phyloP scores from a whole-genome alignment of 352 stramenopile species.

The Pythium rishiriense region DNA sequence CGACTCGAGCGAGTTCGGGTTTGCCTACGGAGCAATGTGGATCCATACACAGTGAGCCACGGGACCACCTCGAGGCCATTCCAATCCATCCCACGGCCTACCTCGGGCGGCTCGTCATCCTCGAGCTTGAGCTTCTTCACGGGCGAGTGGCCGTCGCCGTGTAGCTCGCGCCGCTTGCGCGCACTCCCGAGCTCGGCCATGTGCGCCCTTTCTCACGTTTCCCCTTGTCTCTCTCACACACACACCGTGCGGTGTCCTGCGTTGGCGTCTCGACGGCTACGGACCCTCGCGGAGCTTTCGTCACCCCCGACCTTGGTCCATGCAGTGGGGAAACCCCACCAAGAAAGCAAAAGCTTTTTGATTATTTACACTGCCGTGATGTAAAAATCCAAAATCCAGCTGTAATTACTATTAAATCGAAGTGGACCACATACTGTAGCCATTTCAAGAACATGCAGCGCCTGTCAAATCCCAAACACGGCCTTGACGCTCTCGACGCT shows the following conservation, averaged over 20 bases:
- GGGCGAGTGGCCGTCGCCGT: constrained; percentile 24
- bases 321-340: background rate
- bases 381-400: background rate
- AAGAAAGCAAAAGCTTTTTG: background rate
- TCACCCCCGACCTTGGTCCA: too few species aligned
- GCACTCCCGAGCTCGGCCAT: constrained; percentile 32
- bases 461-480: constrained; percentile 18
- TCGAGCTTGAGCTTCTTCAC: constrained; percentile 75
- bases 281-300: too few species aligned
- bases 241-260: too few species aligned
- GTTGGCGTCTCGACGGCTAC: too few species aligned
- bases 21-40: constrained; percentile 35
- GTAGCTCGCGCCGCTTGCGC: constrained; percentile 44
- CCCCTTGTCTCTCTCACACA: too few species aligned
- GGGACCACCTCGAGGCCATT: background rate
- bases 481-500: constrained; percentile 49
- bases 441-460: constrained; percentile 21
- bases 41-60: background rate
- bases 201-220: background rate
- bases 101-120: constrained; percentile 53
- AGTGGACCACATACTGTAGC: constrained; percentile 20
- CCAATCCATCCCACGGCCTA: too few species aligned
- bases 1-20: constrained; percentile 74
- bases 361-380: background rate
- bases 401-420: constrained; percentile 20